phyloP scores from a whole-genome alignment of 768 basidiomycete genomes.

The Leccinum incarnatum region DNA sequence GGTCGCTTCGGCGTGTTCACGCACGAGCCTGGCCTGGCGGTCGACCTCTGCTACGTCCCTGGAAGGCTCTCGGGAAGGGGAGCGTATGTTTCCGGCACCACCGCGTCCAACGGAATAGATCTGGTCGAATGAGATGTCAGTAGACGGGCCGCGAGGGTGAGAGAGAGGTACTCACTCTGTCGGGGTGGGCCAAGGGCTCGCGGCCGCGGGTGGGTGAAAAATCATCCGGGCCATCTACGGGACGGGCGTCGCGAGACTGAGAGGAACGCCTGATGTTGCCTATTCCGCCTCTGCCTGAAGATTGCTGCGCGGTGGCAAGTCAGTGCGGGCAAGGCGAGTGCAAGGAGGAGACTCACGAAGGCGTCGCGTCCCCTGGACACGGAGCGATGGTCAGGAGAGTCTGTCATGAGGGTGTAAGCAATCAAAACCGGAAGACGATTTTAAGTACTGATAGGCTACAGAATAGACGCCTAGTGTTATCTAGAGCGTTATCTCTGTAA shows the following conservation, averaged over 20 bases:
- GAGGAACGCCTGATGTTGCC: slow-evolving; percentile 63
- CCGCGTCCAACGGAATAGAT: slow-evolving; percentile 69
- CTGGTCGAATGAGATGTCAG: not conserved
- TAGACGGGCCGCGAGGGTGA: not conserved
- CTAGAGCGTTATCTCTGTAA: slow-evolving; percentile 15
- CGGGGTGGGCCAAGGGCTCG: slow-evolving; percentile 43
- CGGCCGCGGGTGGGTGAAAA: slow-evolving; percentile 56
- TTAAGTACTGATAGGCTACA: too few relatives aligned
- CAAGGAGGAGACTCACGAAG: slow-evolving; percentile 41
- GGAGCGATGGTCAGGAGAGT: slow-evolving; percentile 41
- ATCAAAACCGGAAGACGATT: not conserved
- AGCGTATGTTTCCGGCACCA: slow-evolving; percentile 82
- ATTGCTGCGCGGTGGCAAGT: slow-evolving; percentile 34
- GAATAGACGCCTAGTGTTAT: slow-evolving; percentile 14
- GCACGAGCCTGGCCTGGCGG: slow-evolving; percentile 23
- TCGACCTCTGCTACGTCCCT: slow-evolving; percentile 26
- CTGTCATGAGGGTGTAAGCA: slow-evolving; percentile 25
- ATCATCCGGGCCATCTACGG: slow-evolving; percentile 50
- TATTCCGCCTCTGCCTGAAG: slow-evolving; percentile 64
- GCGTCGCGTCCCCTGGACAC: slow-evolving; percentile 56
- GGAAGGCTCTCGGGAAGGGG: slow-evolving; percentile 58
- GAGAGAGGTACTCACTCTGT: slow-evolving; percentile 31
- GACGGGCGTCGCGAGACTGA: slow-evolving; percentile 42
- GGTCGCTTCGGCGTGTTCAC: slow-evolving; percentile 29
- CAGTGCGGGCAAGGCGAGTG: slow-evolving; percentile 3